Percentiles rank a stretch among this genome's conserved stretches.
Evolutionary conservation across 768 basidiomycete species (phyloP).

Genomic region (Boletus sp.): DNA sequence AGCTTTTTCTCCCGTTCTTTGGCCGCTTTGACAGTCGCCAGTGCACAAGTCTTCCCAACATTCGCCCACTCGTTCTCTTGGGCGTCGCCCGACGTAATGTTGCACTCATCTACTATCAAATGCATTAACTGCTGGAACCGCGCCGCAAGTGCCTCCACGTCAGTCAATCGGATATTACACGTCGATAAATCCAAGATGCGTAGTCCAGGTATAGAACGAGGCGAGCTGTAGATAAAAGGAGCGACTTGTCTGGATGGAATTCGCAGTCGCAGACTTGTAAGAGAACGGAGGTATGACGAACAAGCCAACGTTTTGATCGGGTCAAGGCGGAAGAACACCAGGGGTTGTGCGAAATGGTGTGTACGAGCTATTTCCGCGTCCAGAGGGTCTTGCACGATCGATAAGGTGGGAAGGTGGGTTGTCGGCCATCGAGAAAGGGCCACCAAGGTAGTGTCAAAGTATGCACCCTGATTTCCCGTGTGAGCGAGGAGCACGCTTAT

Average conservation of each 20-base stretch:
- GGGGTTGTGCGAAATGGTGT: conserved; percentile 72
- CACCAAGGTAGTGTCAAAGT: conserved; percentile 73
- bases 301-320: conserved; percentile 46
- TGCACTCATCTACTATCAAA: conserved; percentile 70
- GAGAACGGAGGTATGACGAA: conserved; percentile 41
- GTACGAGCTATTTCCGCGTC: conserved; percentile 38
- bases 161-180: conserved; percentile 50
- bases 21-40: conserved; percentile 58
- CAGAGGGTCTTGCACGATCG: conserved; percentile 67
- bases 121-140: conserved; percentile 54
- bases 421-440: conserved; percentile 65
- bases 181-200: conserved; percentile 76
- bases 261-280: conserved; percentile 63
- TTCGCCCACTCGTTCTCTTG: conserved; percentile 57
- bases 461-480: conserved; percentile 56
- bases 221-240: conserved; percentile 35
- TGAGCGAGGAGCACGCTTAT: background rate
- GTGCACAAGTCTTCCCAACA: conserved; percentile 60
- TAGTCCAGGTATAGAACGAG: conserved; percentile 42
- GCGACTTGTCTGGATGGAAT: conserved; percentile 67
- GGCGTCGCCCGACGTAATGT: conserved; percentile 48
- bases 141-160: conserved; percentile 54
- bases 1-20: conserved; percentile 66
- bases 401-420: conserved; percentile 43
- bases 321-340: conserved; percentile 79